phyloP scores from a whole-genome alignment of 306 rosid species.

The Cicer chorassanicum region DNA sequence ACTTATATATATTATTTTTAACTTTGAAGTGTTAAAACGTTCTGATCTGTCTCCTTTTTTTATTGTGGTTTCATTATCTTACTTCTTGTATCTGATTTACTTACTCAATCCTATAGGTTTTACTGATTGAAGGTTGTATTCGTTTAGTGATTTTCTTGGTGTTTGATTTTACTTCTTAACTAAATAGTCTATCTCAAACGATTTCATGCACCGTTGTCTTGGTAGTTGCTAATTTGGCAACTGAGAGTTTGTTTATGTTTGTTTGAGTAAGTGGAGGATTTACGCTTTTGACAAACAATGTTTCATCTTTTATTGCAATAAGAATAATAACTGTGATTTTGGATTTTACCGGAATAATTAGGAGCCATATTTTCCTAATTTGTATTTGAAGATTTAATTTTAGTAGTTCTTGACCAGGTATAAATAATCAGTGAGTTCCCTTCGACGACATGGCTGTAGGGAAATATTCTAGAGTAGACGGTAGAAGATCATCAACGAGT shows the following conservation, averaged over 20 bases:
- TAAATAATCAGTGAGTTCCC: conserved; percentile 23
- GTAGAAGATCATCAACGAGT: conserved; percentile 71
- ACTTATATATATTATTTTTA: neutral
- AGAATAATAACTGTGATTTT: neutral
- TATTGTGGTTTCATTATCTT: conserved; percentile 3
- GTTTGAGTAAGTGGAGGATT: neutral
- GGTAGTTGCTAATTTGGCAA: conserved; percentile 20
- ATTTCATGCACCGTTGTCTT: conserved; percentile 17
- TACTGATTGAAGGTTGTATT: neutral
- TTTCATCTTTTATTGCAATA: neutral
- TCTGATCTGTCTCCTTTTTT: conserved; percentile 12
- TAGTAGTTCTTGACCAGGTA: conserved; percentile 48
- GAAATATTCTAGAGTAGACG: conserved; percentile 77
- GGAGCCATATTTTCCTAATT: neutral
- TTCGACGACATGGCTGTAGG: conserved; percentile 71
- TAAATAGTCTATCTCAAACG: neutral
- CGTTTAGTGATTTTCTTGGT: neutral
- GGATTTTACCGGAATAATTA: neutral
- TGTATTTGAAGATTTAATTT: neutral
- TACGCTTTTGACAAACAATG: neutral
- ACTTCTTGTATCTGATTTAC: neutral
- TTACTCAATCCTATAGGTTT: neutral
- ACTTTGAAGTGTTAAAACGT: conserved; percentile 20
- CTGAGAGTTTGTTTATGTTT: neutral
- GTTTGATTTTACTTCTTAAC: neutral